Percentiles rank a stretch among this genome's conserved stretches.
Conservation (phyloP, 2,329 filamentous ascomycete genomes). For the Aspergillus tubingensis region DNA sequence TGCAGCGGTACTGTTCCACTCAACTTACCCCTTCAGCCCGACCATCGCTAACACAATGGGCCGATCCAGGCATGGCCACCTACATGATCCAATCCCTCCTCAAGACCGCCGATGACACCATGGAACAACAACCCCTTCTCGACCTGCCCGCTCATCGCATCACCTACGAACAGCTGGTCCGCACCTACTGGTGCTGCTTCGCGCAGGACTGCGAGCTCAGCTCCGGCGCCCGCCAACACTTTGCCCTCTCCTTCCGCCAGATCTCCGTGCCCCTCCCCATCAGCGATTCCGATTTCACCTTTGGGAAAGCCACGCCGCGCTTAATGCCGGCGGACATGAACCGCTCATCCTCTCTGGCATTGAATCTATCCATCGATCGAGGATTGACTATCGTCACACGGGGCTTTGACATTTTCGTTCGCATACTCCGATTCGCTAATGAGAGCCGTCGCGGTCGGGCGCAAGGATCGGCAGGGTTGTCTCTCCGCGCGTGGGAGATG, state of each 20-base stretch:
- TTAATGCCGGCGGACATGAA: conserved; percentile 35
- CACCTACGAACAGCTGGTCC: conserved; percentile 40
- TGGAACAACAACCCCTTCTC: conserved; percentile 36
- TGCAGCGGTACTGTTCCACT: conserved; percentile 33
- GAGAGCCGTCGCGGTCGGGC: conserved; percentile 35
- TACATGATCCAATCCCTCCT: conserved; percentile 43
- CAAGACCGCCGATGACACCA: conserved; percentile 40
- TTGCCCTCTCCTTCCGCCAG: conserved; percentile 39
- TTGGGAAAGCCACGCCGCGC: conserved; percentile 28
- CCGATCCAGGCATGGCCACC: conserved; percentile 36
- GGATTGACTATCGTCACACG: conserved; percentile 39
- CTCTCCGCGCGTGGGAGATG: conserved; percentile 30
- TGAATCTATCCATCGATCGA: conserved; percentile 33
- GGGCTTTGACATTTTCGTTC: conserved; percentile 41
- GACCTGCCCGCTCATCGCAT: conserved; percentile 23
- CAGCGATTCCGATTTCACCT: conserved; percentile 39
- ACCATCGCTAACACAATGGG: conserved; percentile 7
- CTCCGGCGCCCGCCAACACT: conserved; percentile 40
- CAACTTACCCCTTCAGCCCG: not conserved
- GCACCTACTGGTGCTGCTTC: conserved; percentile 43
- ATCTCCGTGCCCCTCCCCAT: conserved; percentile 41
- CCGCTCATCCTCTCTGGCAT: conserved; percentile 21
- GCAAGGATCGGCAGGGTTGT: conserved; percentile 13
- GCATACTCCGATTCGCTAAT: conserved; percentile 40
- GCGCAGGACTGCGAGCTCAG: conserved; percentile 42